These are phyloP conservation scores for Plasmodium reichenowi DNA, from an alignment of 169 alveolate species.

Conservation along the genomic window DNA sequence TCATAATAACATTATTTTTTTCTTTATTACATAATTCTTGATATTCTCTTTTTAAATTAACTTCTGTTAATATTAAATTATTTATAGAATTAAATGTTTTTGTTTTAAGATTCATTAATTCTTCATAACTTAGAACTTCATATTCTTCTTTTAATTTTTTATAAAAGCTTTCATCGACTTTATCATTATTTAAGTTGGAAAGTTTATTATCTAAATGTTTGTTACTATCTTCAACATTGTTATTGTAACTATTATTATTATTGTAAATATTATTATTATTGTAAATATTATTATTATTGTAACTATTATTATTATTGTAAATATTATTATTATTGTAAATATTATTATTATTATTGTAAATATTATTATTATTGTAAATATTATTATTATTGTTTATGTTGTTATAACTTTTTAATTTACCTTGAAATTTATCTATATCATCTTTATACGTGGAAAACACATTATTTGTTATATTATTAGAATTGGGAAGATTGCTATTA, in stretches of 20 bases:
- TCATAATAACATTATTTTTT: constrained; percentile 64
- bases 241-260: not conserved
- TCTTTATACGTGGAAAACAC: constrained; percentile 22
- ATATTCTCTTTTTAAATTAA: constrained; percentile 59
- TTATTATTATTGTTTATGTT: constrained; percentile 10
- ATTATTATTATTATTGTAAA: not conserved
- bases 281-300: not conserved
- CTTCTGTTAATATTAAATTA: constrained; percentile 54
- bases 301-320: not conserved
- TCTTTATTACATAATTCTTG: constrained; percentile 69
- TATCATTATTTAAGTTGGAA: constrained; percentile 34
- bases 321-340: not conserved
- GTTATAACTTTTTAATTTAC: constrained; percentile 27
- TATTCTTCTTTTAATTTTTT: constrained; percentile 72
- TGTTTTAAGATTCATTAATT: constrained; percentile 42
- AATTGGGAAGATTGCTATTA: not conserved
- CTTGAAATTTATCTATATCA: constrained; percentile 58
- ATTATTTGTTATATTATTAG: not conserved
- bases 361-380: constrained; percentile 4
- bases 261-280: not conserved
- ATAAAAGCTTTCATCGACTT: constrained; percentile 70
- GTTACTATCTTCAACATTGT: constrained; percentile 12
- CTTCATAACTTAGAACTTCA: constrained; percentile 41
- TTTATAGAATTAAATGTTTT: constrained; percentile 65
- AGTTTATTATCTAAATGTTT: constrained; percentile 53